Base-by-base conservation (phyloP, 768 basidiomycete species). In the Boletus barrowsii region DNA sequence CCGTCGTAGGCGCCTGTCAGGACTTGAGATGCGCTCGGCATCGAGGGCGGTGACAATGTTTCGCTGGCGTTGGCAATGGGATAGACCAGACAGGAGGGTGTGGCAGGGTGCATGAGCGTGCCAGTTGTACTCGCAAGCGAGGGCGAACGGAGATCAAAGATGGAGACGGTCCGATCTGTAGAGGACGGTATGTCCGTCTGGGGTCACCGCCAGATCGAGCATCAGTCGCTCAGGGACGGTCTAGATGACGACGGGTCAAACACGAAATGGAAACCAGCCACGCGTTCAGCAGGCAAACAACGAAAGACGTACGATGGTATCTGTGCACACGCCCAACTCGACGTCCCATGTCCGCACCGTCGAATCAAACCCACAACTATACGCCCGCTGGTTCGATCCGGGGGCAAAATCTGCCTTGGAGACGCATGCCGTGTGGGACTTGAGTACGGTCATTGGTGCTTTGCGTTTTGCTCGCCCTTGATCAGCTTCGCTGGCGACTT, bases 321-420 rank as follows among this genome's bases (percentile, higher is more conserved):
- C 68, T 0, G 78, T 75, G 55, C 88, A 93, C 6, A 91, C 71
- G 3, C 88, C 92, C 37, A 75, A 79, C 60, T 91, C 88, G 4
- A 87, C 76, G 64, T 97, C 93, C 96, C 96, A 99, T 3, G 79
- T 74, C 22, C 93, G 78, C 6, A 98, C 83, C 0, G 92, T 92
- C 29, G 94, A 96, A 71, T 97, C 95, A 65, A 92, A 91, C 0
- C 91, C 90, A 64, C 86, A 87, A 61, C 90, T 92, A 57, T 84
- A 83, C 30, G 86, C 93, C 52, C 71, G 56, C 48, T 64, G 49
- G 37, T 58, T 66, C 18, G 62, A 65, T 47, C 72, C 76, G 4
- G 67, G 65, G 11, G 71, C 69, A 72, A 90, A 95, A 0, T 82
- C 64, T 4, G 82, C 86, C 35, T 81, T 84, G 6, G 92, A 93